Evolutionary conservation across 257 asterid species (phyloP).

Genomic region (Solanum lycopersicoides): DNA sequence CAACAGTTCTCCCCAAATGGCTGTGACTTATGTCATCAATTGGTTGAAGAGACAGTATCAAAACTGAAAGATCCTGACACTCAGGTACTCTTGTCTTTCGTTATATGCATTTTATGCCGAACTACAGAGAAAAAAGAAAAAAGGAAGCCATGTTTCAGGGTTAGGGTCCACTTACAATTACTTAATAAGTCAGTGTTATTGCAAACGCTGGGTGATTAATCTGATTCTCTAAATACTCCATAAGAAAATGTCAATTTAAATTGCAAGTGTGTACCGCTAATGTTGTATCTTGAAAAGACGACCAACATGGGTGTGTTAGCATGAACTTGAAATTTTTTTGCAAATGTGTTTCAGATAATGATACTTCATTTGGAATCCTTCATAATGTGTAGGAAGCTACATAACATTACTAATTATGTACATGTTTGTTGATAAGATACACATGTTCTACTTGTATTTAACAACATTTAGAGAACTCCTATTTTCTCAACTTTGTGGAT

Average conservation of each 20-base stretch:
- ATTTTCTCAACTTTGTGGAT: not conserved
- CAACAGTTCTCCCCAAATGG: slow-evolving; percentile 30
- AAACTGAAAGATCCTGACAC: slow-evolving; percentile 90
- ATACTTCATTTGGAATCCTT: not conserved
- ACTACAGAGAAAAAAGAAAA: not conserved
- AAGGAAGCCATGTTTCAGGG: not conserved
- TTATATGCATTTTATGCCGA: not conserved
- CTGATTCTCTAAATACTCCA: not conserved
- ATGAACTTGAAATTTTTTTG: not conserved
- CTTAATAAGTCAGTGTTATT: not conserved
- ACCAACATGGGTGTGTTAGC: not conserved
- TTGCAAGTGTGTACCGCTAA: not conserved
- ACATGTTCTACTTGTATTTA: not conserved
- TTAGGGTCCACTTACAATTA: not conserved
- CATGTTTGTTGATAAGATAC: not conserved
- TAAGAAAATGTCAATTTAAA: not conserved
- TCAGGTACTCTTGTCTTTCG: slow-evolving; percentile 36
- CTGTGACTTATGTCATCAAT: slow-evolving; percentile 67
- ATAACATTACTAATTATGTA: not conserved
- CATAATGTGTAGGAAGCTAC: not conserved
- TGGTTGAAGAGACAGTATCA: slow-evolving; percentile 56
- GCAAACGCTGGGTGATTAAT: not conserved
- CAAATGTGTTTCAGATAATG: not conserved
- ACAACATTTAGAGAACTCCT: not conserved
- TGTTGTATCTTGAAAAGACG: not conserved